Evolutionary conservation across 192 early-diverging fungal genomes (phyloP), one percentile per base, ranked within the genome.

Genomic region (Backusella westeae): DNA sequence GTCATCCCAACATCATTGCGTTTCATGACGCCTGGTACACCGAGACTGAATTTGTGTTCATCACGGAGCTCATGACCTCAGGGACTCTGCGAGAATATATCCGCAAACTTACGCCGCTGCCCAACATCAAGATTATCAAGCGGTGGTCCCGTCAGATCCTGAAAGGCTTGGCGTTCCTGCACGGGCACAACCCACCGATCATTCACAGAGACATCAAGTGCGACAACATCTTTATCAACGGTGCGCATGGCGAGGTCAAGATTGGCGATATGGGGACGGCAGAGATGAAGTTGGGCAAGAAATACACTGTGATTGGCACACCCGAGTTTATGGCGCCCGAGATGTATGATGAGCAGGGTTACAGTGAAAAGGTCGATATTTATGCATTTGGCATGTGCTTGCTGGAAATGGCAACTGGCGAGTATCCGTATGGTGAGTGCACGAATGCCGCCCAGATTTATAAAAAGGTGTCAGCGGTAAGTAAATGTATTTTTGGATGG

Each of bases 271-370:
- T 29, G 26, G 26, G 26, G 1, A 29, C 26, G 26, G 26, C 26
- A 29, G 26, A 29, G 26, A 29, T 66, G 93, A 95, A 93, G 70
- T 78, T 90, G 67, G 92, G 93, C 52, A 93, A 94, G 76, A 92
- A 94, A 77, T 94, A 93, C 72, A 94, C 92, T 5, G 89, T 94
- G 9, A 93, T 95, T 69, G 94, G 94, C 3, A 81, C 80, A 6
- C 93, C 93, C 36, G 93, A 96, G 80, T 96, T 95, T 81, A 96
- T 96, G 94, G 95, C 95, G 0, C 95, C 95, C 1, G 95, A 96
- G 76, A 87, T 96, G 80, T 96, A 96, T 74, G 94, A 96, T 70
- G 95, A 96, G 77, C 85, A 91, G 35, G 82, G 82, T 10, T 96
- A 96, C 82, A 90, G 89, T 74, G 95, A 96, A 85, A 92, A 92